Base-by-base conservation (phyloP, 306 rosid genomes). In the Prunus persica region DNA sequence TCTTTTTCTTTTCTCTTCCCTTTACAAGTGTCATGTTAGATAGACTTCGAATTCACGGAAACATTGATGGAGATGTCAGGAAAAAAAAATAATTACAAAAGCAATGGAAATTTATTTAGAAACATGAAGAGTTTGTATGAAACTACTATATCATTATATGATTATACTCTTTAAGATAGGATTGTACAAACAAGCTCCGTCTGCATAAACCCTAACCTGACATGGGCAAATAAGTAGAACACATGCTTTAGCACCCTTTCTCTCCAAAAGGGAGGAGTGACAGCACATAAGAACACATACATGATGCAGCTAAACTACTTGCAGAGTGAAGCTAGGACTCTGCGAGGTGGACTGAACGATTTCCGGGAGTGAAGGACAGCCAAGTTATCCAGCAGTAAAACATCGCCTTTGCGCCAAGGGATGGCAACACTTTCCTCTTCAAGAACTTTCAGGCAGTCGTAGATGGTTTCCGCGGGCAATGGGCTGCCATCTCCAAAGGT, bases 281-380 rank as follows among this genome's bases (percentile, higher is more conserved):
- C 20, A 22, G 5, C 54, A 18, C 57, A 46, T 45, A 46, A 30
- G 14, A 15, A 27, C 49, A 61, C 57, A 25, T 2, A 22, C 65
- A 11, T 8, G 25, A 56, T 38, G 2, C 13, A 0, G 16, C 6
- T 28, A 22, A 5, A 27, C 82, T 84, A 88, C 76, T 83, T 88
- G 78, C 81, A 75, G 18, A 88, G 90, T 3, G 92, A 88, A 75
- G 92, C 92, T 6, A 82, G 78, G 16, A 88, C 70, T 30, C 87
- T 81, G 74, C 92, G 96, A 49, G 97, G 97, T 8, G 91, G 97
- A 57, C 15, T 32, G 55, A 89, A 95, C 2, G 97, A 81, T 80
- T 89, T 80, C 34, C 96, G 75, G 43, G 93, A 88, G 83, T 92
- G 97, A 72, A 90, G 97, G 8, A 88, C 97, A 1, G 96, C 96